A percentile compares a stretch with the other conserved stretches of the same genome.
These are phyloP conservation scores for Cyclotella choctawhatcheeana DNA, from an alignment of 108 stramenopile species.

Conservation along the genomic window DNA sequence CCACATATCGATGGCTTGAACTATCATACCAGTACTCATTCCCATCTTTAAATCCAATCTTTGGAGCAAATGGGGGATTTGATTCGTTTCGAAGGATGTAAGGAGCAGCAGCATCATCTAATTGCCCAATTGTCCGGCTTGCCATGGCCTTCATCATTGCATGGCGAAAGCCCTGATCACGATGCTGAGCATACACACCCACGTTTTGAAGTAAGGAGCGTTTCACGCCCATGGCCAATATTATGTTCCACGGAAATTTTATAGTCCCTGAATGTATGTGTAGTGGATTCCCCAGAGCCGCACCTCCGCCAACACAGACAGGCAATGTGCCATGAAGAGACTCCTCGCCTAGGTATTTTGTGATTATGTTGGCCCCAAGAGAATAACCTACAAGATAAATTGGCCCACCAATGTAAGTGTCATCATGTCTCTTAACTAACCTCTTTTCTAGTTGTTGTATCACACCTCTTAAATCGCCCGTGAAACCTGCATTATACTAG, in stretches of 20 bases:
- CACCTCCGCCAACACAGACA: slow-evolving; percentile 73
- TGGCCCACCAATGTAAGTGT: slow-evolving; percentile 43
- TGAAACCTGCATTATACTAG: slow-evolving; percentile 74
- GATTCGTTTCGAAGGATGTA: slow-evolving; percentile 67
- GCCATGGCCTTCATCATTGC: slow-evolving; percentile 55
- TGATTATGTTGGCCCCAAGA: slow-evolving; percentile 81
- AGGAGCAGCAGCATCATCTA: slow-evolving; percentile 74
- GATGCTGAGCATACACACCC: slow-evolving; percentile 34
- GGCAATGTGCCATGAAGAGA: slow-evolving; percentile 76
- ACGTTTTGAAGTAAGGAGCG: slow-evolving; percentile 62
- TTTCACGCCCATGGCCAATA: slow-evolving; percentile 76
- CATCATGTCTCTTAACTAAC: slow-evolving; percentile 17
- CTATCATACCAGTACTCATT: slow-evolving; percentile 77
- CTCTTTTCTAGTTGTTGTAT: slow-evolving; percentile 63
- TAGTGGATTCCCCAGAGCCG: slow-evolving; percentile 81
- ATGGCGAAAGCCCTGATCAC: slow-evolving; percentile 57
- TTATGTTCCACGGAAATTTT: slow-evolving; percentile 61
- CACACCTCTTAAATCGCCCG: slow-evolving; percentile 77
- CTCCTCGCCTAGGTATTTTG: slow-evolving; percentile 91
- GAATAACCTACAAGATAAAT: slow-evolving; percentile 81
- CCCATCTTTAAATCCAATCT: slow-evolving; percentile 71
- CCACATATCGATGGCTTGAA: slow-evolving; percentile 69
- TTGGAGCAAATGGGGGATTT: slow-evolving; percentile 61
- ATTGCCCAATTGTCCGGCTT: slow-evolving; percentile 63
- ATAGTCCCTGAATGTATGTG: slow-evolving; percentile 57